Evolutionary conservation across 2,329 filamentous ascomycete genomes (phyloP).

Genomic region (Phyllachora maydis): DNA sequence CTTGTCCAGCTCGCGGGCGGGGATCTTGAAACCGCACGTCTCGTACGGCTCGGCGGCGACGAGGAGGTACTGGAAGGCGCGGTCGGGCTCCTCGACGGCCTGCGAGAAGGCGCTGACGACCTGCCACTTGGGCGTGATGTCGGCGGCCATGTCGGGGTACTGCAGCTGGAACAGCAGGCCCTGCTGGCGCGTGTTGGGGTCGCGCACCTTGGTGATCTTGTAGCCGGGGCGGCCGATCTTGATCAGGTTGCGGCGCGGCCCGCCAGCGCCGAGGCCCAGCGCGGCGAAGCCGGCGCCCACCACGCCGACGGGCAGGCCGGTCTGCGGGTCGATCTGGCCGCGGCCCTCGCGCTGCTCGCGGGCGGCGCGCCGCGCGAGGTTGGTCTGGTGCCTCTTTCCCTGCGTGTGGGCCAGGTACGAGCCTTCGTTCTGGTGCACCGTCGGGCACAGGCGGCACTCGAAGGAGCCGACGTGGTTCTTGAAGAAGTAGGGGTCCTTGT

Average conservation of each 20-base stretch:
- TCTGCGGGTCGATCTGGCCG: conserved; percentile 44
- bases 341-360: conserved; percentile 83
- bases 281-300: conserved; percentile 45
- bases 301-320: conserved; percentile 53
- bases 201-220: conserved; percentile 90
- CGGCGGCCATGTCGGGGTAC: conserved; percentile 72
- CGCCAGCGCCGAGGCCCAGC: conserved; percentile 29
- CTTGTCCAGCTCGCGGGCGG: conserved; percentile 80
- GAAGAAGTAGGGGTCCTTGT: conserved; percentile 99
- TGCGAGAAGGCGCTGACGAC: conserved; percentile 98
- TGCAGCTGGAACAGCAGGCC: conserved; percentile 91
- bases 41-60: conserved; percentile 96
- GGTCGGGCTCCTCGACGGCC: conserved; percentile 84
- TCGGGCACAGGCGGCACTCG: conserved; percentile 90
- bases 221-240: conserved; percentile 95
- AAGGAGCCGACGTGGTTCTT: conserved; percentile 98
- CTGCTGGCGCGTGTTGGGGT: conserved; percentile 72
- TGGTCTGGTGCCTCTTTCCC: conserved; percentile 96
- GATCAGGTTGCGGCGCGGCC: conserved; percentile 61
- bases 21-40: conserved; percentile 91
- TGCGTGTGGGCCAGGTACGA: conserved; percentile 98
- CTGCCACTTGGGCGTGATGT: conserved; percentile 61
- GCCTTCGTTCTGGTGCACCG: conserved; percentile 96
- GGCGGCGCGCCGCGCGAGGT: conserved; percentile 87
- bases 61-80: conserved; percentile 83